phyloP scores from a whole-genome alignment of 164 flowering plant genomes.

The Kalanchoe fedtschenkoi region DNA sequence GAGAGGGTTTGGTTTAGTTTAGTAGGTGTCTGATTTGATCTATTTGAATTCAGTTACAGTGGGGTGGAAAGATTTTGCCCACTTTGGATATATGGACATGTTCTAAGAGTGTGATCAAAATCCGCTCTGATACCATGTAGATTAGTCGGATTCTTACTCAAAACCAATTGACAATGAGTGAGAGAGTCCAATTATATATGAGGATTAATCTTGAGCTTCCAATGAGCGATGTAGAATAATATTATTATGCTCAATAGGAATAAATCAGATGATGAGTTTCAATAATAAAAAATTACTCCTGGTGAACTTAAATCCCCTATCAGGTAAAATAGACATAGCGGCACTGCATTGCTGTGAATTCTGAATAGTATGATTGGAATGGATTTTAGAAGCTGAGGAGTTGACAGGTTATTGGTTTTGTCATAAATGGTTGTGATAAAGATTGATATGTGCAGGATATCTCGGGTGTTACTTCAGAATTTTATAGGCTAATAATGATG shows the following conservation, averaged over 20 bases:
- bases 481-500: conserved; percentile 67
- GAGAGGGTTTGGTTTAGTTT: background rate
- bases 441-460: conserved; percentile 54
- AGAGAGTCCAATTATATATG: too few species aligned
- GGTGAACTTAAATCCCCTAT: conserved; percentile 45
- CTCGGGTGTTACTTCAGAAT: conserved; percentile 51
- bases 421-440: too few species aligned
- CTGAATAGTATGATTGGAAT: background rate
- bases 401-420: background rate
- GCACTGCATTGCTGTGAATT: too few species aligned
- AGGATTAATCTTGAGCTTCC: too few species aligned
- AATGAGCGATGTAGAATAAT: too few species aligned
- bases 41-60: conserved; percentile 27
- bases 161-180: too few species aligned
- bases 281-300: conserved; percentile 17
- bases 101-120: too few species aligned
- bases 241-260: too few species aligned
- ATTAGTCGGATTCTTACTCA: too few species aligned
- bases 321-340: conserved; percentile 22
- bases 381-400: background rate
- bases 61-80: conserved; percentile 66
- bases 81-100: too few species aligned
- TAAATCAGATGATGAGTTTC: conserved; percentile 13
- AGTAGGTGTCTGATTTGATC: too few species aligned
- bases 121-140: too few species aligned